Conservation (phyloP, 1,284 basidiomycete species). For the Gymnopus androsaceus region DNA sequence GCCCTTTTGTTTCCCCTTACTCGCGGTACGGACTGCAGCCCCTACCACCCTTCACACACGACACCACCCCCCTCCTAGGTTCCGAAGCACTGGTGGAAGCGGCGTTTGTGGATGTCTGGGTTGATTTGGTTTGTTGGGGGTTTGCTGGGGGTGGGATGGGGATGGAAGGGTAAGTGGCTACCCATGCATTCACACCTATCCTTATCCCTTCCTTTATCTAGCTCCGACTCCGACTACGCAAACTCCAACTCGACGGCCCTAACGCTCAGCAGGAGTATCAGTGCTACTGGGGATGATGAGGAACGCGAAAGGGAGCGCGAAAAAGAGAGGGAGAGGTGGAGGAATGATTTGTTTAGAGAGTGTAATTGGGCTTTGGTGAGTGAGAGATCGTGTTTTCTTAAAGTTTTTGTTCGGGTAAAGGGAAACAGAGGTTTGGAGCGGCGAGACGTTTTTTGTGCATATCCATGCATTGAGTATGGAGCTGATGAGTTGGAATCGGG, state of each 20-base stretch:
- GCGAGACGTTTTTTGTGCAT: no score
- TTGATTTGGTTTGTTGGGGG: conserved; percentile 81
- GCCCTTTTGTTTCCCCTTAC: no score
- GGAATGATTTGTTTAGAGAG: conserved; percentile 46
- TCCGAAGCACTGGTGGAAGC: conserved; percentile 80
- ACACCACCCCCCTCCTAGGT: conserved; percentile 77
- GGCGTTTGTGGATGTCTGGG: conserved; percentile 84
- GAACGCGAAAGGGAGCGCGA: neutral
- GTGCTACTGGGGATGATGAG: neutral
- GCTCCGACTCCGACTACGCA: neutral
- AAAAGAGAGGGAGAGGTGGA: no score
- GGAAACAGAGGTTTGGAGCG: no score
- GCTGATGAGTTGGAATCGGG: no score
- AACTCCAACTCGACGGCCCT: neutral
- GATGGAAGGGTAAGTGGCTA: conserved; percentile 38
- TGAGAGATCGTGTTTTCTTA: no score
- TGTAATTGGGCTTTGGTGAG: conserved; percentile 88
- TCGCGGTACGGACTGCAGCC: no score
- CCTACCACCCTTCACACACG: conserved; percentile 81
- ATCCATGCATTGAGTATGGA: no score
- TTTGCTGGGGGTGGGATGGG: conserved; percentile 61
- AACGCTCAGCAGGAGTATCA: neutral
- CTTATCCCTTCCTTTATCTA: neutral
- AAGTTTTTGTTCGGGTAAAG: no score
- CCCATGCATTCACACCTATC: neutral